These are phyloP conservation scores for Paspalum notatum DNA, from an alignment of 176 grass and related monocot genomes.

Conservation along the genomic window DNA sequence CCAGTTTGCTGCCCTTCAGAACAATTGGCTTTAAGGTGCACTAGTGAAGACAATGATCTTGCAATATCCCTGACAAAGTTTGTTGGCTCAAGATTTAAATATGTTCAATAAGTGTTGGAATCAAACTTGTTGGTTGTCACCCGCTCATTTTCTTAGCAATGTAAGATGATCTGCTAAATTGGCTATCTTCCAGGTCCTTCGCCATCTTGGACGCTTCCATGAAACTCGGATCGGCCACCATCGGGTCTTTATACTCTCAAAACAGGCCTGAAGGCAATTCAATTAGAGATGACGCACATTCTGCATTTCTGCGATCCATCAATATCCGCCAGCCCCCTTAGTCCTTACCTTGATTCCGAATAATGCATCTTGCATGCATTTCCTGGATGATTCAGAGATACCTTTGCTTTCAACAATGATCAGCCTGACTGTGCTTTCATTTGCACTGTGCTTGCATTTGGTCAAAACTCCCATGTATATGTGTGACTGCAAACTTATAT, in stretches of 20 bases:
- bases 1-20: background rate
- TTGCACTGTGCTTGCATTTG: background rate
- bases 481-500: background rate
- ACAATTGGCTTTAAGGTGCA: background rate
- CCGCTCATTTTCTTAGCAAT: constrained; percentile 11
- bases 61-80: background rate
- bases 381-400: background rate
- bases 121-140: background rate
- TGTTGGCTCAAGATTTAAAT: constrained; percentile 14
- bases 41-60: background rate
- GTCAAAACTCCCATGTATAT: background rate
- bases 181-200: constrained; percentile 67
- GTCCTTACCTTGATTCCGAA: background rate
- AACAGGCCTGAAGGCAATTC: constrained; percentile 27
- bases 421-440: background rate
- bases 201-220: constrained; percentile 88
- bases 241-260: constrained; percentile 75
- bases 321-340: background rate
- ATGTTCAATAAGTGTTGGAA: constrained; percentile 3
- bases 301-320: background rate
- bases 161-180: background rate
- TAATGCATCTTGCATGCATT: background rate
- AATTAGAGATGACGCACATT: background rate
- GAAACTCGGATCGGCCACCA: constrained; percentile 77
- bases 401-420: background rate